These are phyloP conservation scores for Hypoxylon subgilvum DNA, from an alignment of 495 filamentous ascomycete species.

Conservation along the genomic window DNA sequence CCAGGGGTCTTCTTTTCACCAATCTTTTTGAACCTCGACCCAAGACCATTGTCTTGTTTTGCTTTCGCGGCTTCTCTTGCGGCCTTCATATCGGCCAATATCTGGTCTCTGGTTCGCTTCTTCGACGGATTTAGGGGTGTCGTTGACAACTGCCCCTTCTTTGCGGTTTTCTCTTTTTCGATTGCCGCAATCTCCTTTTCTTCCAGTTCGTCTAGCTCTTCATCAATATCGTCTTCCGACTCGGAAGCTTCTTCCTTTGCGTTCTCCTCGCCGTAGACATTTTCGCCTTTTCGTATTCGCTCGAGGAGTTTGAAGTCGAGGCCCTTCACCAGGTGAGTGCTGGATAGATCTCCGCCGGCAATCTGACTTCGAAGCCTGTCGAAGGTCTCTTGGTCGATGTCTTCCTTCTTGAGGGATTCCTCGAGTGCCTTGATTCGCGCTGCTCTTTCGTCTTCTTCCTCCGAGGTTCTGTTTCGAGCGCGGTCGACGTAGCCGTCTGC, in stretches of 20 bases:
- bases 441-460: constrained; percentile 68
- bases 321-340: constrained; percentile 89
- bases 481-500: constrained; percentile 85
- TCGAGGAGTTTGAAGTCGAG: constrained; percentile 83
- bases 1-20: constrained; percentile 67
- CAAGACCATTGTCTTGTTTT: constrained; percentile 64
- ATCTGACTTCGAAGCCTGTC: constrained; percentile 75
- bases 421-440: constrained; percentile 76
- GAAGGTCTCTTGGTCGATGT: constrained; percentile 78
- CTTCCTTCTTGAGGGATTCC: constrained; percentile 78
- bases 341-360: constrained; percentile 77
- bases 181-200: constrained; percentile 66
- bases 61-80: constrained; percentile 67
- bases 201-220: constrained; percentile 76
- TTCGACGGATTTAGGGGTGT: constrained; percentile 63
- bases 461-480: constrained; percentile 59
- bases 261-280: constrained; percentile 59
- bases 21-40: constrained; percentile 82
- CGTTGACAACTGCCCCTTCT: constrained; percentile 76
- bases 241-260: constrained; percentile 32
- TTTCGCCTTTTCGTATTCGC: constrained; percentile 73
- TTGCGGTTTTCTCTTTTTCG: constrained; percentile 62
- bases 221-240: constrained; percentile 64
- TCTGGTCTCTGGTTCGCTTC: constrained; percentile 81
- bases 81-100: constrained; percentile 80